Evolutionary conservation across 345 rosid species (phyloP), one percentile per base, ranked within the genome.

Genomic region (Gossypium bickii): DNA sequence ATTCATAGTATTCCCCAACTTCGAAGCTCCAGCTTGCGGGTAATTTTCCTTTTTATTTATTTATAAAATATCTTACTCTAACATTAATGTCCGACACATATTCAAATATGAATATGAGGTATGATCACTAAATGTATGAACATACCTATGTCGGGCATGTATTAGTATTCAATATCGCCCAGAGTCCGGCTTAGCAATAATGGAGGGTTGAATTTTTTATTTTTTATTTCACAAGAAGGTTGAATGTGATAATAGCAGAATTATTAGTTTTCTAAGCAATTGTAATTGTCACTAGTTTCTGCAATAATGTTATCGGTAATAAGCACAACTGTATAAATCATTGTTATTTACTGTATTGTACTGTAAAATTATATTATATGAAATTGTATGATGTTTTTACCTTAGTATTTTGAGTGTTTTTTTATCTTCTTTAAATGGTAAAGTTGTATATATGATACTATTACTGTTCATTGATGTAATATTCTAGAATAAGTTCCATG

Each of bases 1-100:
- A 6, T 93, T 95, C 82, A 71, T 95, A 77, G 98, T 88, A 24
- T 72, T 91, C 66, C 97, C 97, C 15, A 87, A 82, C 80, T 89
- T 91, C 71, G 93, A 89, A 75, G 90, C 96, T 49, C 87, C 88
- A 47, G 86, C 88, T 68, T 95, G 99, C 83, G 77, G 65, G 12
- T 90, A 80, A 77, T 72, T 51, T 22, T 11, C 69, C 18, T 38
- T 9, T 49, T 12, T 29, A 29, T 29, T 29, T 29, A 29, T 29
- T 29, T 34, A 34, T 34, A 34, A 34, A 34, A 4, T 34, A 34
- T 34, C 41, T 34, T 34, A 34, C 12, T 56, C 11, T 56, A 18
- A 56, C 60, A 56, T 18, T 53, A 16, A 53, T 53, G 57, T 17
- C 57, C 2, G 20, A 16, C 2, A 3, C 48, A 58, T 25, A 59